These are phyloP conservation scores for Nicotiana knightiana DNA, from an alignment of 257 asterid genomes.

Conservation along the genomic window DNA sequence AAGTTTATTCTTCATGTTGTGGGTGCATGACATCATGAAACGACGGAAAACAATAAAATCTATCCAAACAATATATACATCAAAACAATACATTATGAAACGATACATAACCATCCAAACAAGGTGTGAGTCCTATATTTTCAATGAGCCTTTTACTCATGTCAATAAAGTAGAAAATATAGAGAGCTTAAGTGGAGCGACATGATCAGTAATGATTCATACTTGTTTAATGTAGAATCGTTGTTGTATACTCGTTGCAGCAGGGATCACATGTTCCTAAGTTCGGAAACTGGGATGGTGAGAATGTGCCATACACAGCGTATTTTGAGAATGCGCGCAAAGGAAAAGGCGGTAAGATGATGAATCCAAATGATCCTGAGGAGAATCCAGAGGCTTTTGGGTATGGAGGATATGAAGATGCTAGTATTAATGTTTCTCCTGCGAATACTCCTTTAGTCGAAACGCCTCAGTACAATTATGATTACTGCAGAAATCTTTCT, in stretches of 20 bases:
- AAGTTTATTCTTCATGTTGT: no score
- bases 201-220: background rate
- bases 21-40: no score
- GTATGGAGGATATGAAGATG: constrained; percentile 4
- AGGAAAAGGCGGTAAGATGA: constrained; percentile 32
- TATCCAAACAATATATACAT: no score
- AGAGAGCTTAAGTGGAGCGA: no score
- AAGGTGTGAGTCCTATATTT: no score
- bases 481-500: constrained; percentile 20
- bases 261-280: constrained; percentile 53
- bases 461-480: background rate
- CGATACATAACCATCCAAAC: no score
- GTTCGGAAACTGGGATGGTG: constrained; percentile 77
- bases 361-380: constrained; percentile 79
- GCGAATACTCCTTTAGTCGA: background rate
- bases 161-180: no score
- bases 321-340: constrained; percentile 69
- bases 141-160: no score
- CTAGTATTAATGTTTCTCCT: background rate
- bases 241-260: background rate
- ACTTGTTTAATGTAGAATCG: background rate
- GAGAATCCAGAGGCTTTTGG: constrained; percentile 65
- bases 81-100: no score
- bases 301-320: constrained; percentile 63
- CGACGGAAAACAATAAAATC: no score